These are phyloP conservation scores for Sporothrix euskadiensis DNA, from an alignment of 2,329 filamentous ascomycete species.

Conservation along the genomic window DNA sequence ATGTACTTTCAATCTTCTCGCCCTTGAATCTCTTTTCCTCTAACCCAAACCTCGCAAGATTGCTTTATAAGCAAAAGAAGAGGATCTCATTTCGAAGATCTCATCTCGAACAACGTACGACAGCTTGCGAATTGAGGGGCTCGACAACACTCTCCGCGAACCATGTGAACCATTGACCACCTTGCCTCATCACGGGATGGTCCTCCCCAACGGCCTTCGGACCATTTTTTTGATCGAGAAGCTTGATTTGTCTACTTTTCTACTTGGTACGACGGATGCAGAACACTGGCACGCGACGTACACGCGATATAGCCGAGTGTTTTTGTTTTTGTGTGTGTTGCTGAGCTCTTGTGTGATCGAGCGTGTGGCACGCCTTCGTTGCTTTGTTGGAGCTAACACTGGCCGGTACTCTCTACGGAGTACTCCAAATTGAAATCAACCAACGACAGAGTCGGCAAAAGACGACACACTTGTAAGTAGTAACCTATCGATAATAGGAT, in stretches of 20 bases:
- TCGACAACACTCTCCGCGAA: neutral
- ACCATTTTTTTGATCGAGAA: neutral
- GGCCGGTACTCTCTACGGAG: neutral
- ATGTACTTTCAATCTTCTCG: neutral
- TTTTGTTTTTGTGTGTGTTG: neutral
- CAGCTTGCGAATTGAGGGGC: neutral
- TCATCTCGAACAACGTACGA: neutral
- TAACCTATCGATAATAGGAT: neutral
- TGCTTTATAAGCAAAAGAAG: constrained; percentile 14
- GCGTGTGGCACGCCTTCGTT: constrained; percentile 7
- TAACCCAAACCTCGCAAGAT: neutral
- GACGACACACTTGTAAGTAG: neutral
- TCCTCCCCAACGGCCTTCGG: neutral
- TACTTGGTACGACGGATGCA: neutral
- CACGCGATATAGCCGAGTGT: constrained; percentile 10
- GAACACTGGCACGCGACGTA: neutral
- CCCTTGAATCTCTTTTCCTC: neutral
- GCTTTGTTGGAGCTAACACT: neutral
- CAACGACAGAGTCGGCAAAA: constrained; percentile 13
- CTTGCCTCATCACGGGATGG: neutral
- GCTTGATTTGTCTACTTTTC: neutral
- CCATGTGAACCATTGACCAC: too few relatives aligned
- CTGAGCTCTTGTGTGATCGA: neutral
- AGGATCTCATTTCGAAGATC: too few relatives aligned
- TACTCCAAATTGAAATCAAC: neutral